Evolutionary conservation across 225 moss, liverwort and hornwort genomes (phyloP).

Genomic region (Polytrichum formosum): DNA sequence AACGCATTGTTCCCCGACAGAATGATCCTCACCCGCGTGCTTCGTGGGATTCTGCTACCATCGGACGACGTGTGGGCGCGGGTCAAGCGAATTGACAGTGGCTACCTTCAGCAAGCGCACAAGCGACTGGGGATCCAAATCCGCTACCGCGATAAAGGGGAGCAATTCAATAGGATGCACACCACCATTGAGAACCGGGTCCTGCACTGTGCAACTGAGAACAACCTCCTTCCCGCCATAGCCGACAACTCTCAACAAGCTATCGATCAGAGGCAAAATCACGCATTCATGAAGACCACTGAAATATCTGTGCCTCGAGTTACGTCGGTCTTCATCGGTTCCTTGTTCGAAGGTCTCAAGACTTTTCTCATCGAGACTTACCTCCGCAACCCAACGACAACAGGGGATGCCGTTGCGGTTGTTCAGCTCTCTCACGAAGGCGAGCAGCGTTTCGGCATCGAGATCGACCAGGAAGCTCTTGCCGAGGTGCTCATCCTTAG

Average conservation of each 20-base stretch:
- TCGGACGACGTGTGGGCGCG: constrained; percentile 63
- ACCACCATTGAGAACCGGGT: constrained; percentile 20
- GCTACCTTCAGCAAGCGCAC: constrained; percentile 14
- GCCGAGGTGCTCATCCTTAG: constrained; percentile 74
- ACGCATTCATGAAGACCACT: background rate
- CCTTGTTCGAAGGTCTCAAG: constrained; percentile 66
- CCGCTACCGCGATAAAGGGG: constrained; percentile 24
- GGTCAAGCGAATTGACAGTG: constrained; percentile 42
- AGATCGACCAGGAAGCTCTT: constrained; percentile 62
- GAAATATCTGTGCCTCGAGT: background rate
- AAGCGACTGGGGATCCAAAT: constrained; percentile 43
- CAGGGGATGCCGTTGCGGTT: constrained; percentile 44
- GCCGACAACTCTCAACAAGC: background rate
- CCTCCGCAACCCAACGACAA: constrained; percentile 23
- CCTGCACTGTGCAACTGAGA: constrained; percentile 25
- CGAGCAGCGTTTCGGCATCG: constrained; percentile 48
- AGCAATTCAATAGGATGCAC: constrained; percentile 31
- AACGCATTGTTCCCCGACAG: constrained; percentile 71
- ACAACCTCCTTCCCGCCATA: constrained; percentile 29
- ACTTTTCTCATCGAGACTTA: constrained; percentile 45
- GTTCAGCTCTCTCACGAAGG: constrained; percentile 67
- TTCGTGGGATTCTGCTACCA: constrained; percentile 64
- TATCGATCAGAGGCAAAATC: background rate
- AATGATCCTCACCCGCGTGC: constrained; percentile 56
- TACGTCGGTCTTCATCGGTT: constrained; percentile 64